phyloP scores from a whole-genome alignment of 1,139 yeast genomes.

The Nadsonia commutata region DNA sequence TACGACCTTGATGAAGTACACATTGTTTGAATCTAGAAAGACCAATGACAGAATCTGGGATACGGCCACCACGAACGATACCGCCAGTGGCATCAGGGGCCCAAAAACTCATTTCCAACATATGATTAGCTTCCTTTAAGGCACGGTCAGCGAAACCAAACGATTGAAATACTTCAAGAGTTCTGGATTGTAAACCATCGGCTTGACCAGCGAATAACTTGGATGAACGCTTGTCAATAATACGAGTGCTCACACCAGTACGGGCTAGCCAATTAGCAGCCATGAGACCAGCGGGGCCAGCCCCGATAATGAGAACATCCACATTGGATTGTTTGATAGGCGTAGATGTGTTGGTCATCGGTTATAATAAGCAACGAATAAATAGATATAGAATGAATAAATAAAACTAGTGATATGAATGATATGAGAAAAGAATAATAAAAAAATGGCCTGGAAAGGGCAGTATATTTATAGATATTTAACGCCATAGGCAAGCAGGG shows the following conservation, averaged over 20 bases:
- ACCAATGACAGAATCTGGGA: slow-evolving; percentile 22
- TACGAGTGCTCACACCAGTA: slow-evolving; percentile 21
- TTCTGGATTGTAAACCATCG: slow-evolving; percentile 25
- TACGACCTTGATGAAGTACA: slow-evolving; percentile 25
- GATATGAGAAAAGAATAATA: too few species aligned
- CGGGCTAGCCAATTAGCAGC: slow-evolving; percentile 23
- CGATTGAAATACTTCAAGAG: slow-evolving; percentile 24
- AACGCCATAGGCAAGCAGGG: too few species aligned
- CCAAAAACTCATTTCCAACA: slow-evolving; percentile 17
- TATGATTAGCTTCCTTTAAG: slow-evolving; percentile 22
- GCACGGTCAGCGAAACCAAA: slow-evolving; percentile 23
- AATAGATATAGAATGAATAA: too few species aligned
- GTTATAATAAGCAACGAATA: too few species aligned
- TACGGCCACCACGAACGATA: slow-evolving; percentile 17
- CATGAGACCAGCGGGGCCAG: slow-evolving; percentile 27
- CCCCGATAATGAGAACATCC: slow-evolving; percentile 27
- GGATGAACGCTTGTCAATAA: slow-evolving; percentile 23
- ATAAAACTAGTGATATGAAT: too few species aligned
- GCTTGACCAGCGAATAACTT: slow-evolving; percentile 26
- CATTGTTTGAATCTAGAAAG: slow-evolving; percentile 23
- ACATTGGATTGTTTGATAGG: slow-evolving; percentile 15
- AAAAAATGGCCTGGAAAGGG: too few species aligned
- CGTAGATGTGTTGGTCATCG: neutral
- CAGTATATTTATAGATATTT: too few species aligned
- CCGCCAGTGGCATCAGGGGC: slow-evolving; percentile 11